Base-by-base conservation (phyloP, 2,329 filamentous ascomycete genomes). In the Colletotrichum sp. region DNA sequence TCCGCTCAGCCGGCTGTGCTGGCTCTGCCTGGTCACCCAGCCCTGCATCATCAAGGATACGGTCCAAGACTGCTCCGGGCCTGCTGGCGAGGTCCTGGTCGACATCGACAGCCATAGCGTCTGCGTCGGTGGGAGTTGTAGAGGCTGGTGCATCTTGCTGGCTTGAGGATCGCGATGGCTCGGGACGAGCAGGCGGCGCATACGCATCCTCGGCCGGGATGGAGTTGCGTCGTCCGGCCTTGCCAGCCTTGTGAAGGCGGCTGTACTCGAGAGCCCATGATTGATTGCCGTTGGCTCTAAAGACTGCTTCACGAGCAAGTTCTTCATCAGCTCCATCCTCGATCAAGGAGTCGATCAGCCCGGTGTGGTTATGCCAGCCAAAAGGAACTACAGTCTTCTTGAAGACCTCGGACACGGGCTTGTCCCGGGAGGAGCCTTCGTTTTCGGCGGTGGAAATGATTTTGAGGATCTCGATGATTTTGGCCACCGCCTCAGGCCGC, bases 391-490 rank as follows among this genome's bases (percentile, higher is more conserved):
- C 81, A 5, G 84, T 84, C 30, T 86, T 84, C 74, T 88, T 87
- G 79, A 91, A 87, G 26, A 89, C 82, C 18, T 81, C 79, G 67
- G 85, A 84, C 2, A 82, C 66, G 78, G 7, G 79, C 71, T 67
- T 79, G 61, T 66, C 76, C 13, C 64, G 65, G 68, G 55, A 48
- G 43, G 75, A 21, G 92, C 94, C 75, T 82, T 99, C 97, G 72
- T 91, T 89, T 71, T 98, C 95, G n/a, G 92, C 94, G 74, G 92
- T 90, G 13, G 96, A 90, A 18, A 98, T 93, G 7, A 92, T 92
- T 79, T 94, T 95, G 73, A 99, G 87, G 63, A 98, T 96, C 36
- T 96, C 94, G 75, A 99, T 92, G 16, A 98, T 88, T 70, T 92
- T 93, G 79, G 95, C 94, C 21, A 97, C 92, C 57, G 96, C 94